Base-by-base conservation (phyloP, 2,329 filamentous ascomycete species). In the Ceratocystis albifundus region DNA sequence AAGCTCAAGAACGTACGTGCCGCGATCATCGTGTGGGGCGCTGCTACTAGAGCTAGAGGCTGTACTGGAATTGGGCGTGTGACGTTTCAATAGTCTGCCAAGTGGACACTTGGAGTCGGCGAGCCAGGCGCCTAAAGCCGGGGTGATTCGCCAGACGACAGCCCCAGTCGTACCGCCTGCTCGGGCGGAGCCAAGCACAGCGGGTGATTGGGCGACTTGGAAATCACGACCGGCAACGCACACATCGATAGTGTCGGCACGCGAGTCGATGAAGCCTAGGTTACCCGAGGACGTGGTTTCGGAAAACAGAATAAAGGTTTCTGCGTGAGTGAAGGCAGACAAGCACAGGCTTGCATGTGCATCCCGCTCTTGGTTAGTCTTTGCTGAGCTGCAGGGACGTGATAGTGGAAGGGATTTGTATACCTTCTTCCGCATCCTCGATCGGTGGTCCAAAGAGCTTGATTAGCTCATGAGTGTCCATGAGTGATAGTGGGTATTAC, bases 61-160 rank as follows among this genome's bases (percentile, higher is more conserved):
- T 20, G 28, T n/a, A 36, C 57, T 61, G 36, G 30, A 28, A 10
- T 36, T 22, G 15, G 30, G 10, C 15, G 17, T 48, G 45, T 48
- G 17, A 4, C 45, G 45, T 17, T 48, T n/a, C 7, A 64, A n/a
- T 22, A 64, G 20, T 2, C 25, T 10, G 22, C 86, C 85, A 61
- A 96, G 80, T 0, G 84, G 74, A 73, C 90, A 91, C 36, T 75
- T 72, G 1, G 80, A 75, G 2, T 81, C 80, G 44, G 85, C 80
- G 59, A 97, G 81, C 90, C 90, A 97, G 70, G 84, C 79, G 25
- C 92, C 89, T 72, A 97, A 86, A 57, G 85, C 79, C 7, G 92
- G 90, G 0, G 90, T 93, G 70, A 96, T 88, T 75, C 89, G 91
- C 94, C 94, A 99, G 7, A 97, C 79, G 20, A 96, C 91, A 55